These are phyloP conservation scores for Candida ponderosae DNA, from an alignment of 805 yeast species.

Conservation along the genomic window DNA sequence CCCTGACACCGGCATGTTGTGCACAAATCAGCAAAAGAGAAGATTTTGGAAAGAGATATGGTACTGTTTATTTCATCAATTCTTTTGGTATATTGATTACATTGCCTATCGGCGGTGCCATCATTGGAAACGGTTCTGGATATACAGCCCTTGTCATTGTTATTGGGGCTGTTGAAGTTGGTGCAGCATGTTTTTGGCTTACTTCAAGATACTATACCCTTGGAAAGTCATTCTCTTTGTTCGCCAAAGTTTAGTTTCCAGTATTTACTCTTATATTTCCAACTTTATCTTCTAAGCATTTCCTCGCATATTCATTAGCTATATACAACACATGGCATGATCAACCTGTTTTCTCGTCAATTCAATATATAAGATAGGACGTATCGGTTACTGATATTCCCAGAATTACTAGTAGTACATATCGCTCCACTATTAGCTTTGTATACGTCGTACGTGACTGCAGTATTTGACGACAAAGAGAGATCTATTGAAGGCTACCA, in stretches of 20 bases:
- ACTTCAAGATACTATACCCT: slow-evolving; percentile 5
- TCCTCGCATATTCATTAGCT: no score
- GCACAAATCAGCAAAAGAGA: slow-evolving; percentile 50
- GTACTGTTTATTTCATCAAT: slow-evolving; percentile 42
- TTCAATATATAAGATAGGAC: no score
- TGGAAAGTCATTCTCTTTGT: not conserved
- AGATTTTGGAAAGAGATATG: slow-evolving; percentile 58
- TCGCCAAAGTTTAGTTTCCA: not conserved
- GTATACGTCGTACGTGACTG: no score
- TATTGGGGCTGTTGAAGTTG: slow-evolving; percentile 5
- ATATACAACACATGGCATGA: no score
- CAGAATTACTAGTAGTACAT: no score
- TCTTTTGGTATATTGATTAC: not conserved
- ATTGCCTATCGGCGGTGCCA: not conserved
- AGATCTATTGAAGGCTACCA: no score
- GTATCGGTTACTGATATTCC: no score
- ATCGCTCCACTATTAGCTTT: no score
- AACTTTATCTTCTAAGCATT: no score
- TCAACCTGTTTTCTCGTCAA: no score
- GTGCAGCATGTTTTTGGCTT: slow-evolving; percentile 7
- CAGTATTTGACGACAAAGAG: no score
- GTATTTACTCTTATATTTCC: no score
- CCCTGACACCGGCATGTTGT: slow-evolving; percentile 57
- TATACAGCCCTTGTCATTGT: not conserved
- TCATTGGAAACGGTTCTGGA: not conserved